Base-by-base conservation (phyloP, 1,284 basidiomycete species). In the Puccinia sorghi region DNA sequence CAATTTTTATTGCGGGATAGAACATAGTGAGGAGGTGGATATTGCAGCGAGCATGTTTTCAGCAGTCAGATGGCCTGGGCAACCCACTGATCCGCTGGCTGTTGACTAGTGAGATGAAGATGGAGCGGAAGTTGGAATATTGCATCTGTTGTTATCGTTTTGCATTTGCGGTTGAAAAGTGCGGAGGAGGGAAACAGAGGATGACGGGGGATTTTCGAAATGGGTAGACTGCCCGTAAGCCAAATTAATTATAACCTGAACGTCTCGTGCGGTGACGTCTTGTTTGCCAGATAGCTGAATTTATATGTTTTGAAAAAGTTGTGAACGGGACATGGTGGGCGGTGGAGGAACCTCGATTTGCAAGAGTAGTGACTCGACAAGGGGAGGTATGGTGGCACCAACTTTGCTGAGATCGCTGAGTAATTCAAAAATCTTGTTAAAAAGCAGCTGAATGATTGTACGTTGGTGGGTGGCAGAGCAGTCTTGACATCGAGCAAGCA, bases 281-380 rank as follows among this genome's bases (percentile, higher is more conserved):
- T 7, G 2, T 13, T 27, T 46, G 2, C 11, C 20, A 8, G 22
- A 4, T 4, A 67, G 39, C 43, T 67, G 64, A 13, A 67, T 3
- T 7, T 41, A 67, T 6, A 67, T 67, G 39, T 67, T 67, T 41
- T 67, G 64, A 20, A 67, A 67, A 0, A 67, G 27, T 67, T 67
- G 64, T 1, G 22, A 67, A 46, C 64, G 7, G 4, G 64, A 48
- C 64, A 67, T 67, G 3, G 41, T 22, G 9, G 64, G 22, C 1
- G 64, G 64, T 8, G 64, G 20, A 1, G 64, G 64, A 22, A 48
- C 20, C 17, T 48, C 7, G 1, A 41, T 4, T n/a, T 67, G 64
- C 13, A 67, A 22, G 11, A 67, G 27, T 15, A 67, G 64, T 13
- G 39, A 46, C 15, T 67, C 64, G 1, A 48, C 64, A 2, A 67